Evolutionary conservation across 177 flowering plant species (phyloP), one percentile per base, ranked within the genome.

Genomic region (Telopea speciosissima): DNA sequence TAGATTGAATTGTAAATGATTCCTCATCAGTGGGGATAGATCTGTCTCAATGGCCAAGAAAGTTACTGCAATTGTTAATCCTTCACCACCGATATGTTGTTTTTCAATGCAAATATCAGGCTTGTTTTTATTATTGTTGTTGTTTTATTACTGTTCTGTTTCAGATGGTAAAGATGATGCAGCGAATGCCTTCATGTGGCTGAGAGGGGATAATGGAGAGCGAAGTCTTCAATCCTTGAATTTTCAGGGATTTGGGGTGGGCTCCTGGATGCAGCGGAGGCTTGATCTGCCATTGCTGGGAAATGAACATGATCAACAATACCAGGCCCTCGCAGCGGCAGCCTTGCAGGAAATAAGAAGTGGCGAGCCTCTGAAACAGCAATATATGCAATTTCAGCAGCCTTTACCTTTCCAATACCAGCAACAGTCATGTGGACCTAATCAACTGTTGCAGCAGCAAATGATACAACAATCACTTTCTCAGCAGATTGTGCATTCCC

Each of bases 201-300:
- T 87, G 65, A 80, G 85, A 68, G 93, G 89, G 22, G 90, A 84
- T 74, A 71, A 78, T 65, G 86, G 84, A 40, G 90, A 86, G 26
- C 87, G 79, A 75, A 85, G 86, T 63, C 80, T 85, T 58, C 86
- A 83, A 33, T 76, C 91, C 24, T 56, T 89, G 74, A 87, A 82
- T 73, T 84, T 82, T 73, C 93, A 83, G 70, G 69, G 81, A 60
- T 72, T 78, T 63, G 88, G 89, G 31, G 62, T 84, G 83, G 49
- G 77, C 40, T 90, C 92, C 11, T 87, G 89, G 93, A 76, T 84
- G 87, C 96, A 89, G 72, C 89, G 83, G 72, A 86, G 93, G 72
- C 58, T 87, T 52, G 92, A 92, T 71, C 80, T 85, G 11, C 36
- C 81, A 17, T 58, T 83, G 66, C 72, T 84, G 8, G 85, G 83